Base-by-base conservation (phyloP, 2,329 filamentous ascomycete genomes). In the Penicillium sp. region DNA sequence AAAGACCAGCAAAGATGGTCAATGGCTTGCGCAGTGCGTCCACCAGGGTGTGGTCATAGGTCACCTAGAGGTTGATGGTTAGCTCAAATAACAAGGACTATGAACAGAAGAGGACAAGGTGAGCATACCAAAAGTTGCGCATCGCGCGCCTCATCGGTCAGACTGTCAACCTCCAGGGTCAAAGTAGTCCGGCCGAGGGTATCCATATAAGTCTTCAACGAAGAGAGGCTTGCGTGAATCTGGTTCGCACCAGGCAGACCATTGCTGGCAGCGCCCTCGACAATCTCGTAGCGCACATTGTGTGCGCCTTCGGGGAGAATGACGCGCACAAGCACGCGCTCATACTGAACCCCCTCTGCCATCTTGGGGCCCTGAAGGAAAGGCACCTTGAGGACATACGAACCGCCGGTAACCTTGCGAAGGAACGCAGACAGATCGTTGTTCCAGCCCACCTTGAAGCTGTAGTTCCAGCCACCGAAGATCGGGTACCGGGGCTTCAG, bases 381-480 rank as follows among this genome's bases (percentile, higher is more conserved):
- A 7, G 95, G 94, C 7, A 97, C 88, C 72, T 91, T 96, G 60
- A 99, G 83, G 10, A 96, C 84, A 70, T 91, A 96, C n/a, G 86
- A 85, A 60, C 91, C 87, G 43, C 85, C 82, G 6, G 75, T 70
- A 67, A 82, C 71, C 68, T 81, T 82, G 69, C 91, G 88, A 65
- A 99, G 75, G 74, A 91, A 95, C 58, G 85, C 86, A 69, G 87
- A 87, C 31, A 96, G 83, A 66, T 96, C 87, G 54, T 90, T 88
- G 79, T 98, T 96, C 95, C 95, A 99, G 66, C 95, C 95, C 58
- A 98, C 88, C 59, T 90, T 91, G 82, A 98, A 99, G 65, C 91
- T 95, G 78, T 97, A 98, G 78, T 96, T 96, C 95, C 95, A 99
- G 60, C 91, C 92, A 60, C 95, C 95, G 70, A 97, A 99, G 24